Conservation (phyloP, 352 stramenopile genomes). For the Phytophthora multivora region DNA sequence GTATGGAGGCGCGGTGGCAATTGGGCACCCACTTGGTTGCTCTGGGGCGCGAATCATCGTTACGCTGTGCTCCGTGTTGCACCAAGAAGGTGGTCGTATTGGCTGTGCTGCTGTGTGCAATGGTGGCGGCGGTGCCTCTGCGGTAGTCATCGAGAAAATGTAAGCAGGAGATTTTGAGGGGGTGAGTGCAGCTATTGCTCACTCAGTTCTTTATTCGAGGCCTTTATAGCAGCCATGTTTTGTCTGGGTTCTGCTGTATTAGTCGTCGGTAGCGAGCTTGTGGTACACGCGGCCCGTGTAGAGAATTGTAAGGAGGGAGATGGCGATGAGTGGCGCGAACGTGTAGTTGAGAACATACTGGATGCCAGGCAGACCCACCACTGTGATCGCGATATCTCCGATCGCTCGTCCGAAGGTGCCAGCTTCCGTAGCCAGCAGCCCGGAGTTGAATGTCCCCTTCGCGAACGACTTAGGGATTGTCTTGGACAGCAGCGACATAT, state of each 20-base stretch:
- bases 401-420: conserved; percentile 90
- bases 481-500: conserved; percentile 94
- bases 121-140: conserved; percentile 94
- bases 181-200: conserved; percentile 2
- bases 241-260: conserved; percentile 9
- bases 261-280: conserved; percentile 68
- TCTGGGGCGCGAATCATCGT: conserved; percentile 91
- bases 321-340: conserved; percentile 67
- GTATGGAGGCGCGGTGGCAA: conserved; percentile 87
- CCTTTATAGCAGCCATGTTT: not conserved
- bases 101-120: conserved; percentile 97
- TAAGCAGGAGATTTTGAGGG: conserved; percentile 4
- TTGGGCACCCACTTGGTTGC: conserved; percentile 72
- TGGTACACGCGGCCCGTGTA: conserved; percentile 77
- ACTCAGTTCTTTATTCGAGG: conserved; percentile 16
- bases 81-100: conserved; percentile 89
- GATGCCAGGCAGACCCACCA: conserved; percentile 80
- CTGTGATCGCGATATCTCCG: conserved; percentile 86
- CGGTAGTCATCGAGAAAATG: conserved; percentile 91
- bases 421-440: conserved; percentile 92
- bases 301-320: conserved; percentile 61
- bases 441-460: conserved; percentile 94
- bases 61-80: conserved; percentile 91
- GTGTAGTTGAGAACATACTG: conserved; percentile 88
- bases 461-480: conserved; percentile 93